phyloP scores from a whole-genome alignment of 1,284 basidiomycete genomes.

The Puccinia horiana region DNA sequence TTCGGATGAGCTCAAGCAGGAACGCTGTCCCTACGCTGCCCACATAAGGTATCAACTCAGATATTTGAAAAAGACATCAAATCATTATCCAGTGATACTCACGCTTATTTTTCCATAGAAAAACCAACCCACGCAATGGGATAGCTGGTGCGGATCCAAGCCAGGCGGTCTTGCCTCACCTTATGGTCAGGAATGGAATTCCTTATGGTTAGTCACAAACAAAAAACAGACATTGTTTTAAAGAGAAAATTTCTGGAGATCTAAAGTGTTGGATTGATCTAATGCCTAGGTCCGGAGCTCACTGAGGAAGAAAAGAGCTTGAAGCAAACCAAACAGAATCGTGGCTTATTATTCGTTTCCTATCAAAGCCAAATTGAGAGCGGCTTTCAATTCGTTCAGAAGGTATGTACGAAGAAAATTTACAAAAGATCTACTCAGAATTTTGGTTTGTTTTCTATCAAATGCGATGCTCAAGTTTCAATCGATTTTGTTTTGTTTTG shows the following conservation, averaged over 20 bases:
- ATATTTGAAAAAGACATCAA: background rate
- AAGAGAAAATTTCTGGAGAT: too few species aligned
- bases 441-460: background rate
- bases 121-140: conserved; percentile 49
- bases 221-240: too few species aligned
- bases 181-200: conserved; percentile 48
- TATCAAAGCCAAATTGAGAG: conserved; percentile 43
- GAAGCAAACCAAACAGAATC: conserved; percentile 42
- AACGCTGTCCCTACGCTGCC: conserved; percentile 45
- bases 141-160: conserved; percentile 12
- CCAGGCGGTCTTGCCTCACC: conserved; percentile 33
- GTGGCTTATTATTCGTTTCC: conserved; percentile 46
- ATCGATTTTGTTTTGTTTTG: background rate
- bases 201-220: conserved; percentile 31
- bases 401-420: conserved; percentile 13
- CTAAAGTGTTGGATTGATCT: too few species aligned
- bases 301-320: conserved; percentile 24
- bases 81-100: background rate
- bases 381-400: conserved; percentile 49
- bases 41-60: conserved; percentile 33
- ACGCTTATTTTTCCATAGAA: conserved; percentile 26
- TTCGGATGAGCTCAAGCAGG: conserved; percentile 41
- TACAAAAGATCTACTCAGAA: background rate
- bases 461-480: too few species aligned
- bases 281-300: conserved; percentile 49